These are phyloP conservation scores for Leccinum insolens DNA, from an alignment of 1,284 basidiomycete genomes.

Conservation along the genomic window DNA sequence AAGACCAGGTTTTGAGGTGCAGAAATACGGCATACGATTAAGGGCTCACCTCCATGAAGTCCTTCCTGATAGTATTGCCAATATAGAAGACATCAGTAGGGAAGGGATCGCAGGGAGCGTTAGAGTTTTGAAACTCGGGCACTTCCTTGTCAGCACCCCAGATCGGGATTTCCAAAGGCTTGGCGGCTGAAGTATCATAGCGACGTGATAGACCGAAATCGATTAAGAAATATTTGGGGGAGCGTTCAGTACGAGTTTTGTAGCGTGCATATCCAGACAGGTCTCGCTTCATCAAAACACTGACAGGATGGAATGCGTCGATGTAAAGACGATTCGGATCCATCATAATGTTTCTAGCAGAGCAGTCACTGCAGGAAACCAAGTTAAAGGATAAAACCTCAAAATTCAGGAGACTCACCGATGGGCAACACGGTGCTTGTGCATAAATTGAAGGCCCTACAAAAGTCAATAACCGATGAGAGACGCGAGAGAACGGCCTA, in stretches of 20 bases:
- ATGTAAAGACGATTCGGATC: constrained; percentile 32
- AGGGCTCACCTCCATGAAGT: constrained; percentile 26
- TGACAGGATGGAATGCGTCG: constrained; percentile 28
- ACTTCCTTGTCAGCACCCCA: constrained; percentile 29
- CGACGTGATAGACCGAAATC: constrained; percentile 42
- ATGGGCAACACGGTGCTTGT: constrained; percentile 27
- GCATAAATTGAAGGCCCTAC: constrained; percentile 29
- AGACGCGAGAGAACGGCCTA: constrained; percentile 9
- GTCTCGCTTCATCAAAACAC: constrained; percentile 17
- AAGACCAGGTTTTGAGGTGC: not conserved
- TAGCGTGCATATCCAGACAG: constrained; percentile 21
- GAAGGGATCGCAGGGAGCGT: constrained; percentile 36
- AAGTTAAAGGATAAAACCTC: accelerated
- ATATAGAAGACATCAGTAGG: constrained; percentile 41
- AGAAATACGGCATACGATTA: not conserved
- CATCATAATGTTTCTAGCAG: constrained; percentile 39
- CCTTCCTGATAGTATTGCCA: constrained; percentile 35
- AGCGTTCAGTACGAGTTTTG: constrained; percentile 32
- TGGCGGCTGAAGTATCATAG: constrained; percentile 22
- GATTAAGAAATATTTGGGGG: constrained; percentile 24
- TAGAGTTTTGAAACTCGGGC: constrained; percentile 23
- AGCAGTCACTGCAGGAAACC: constrained; percentile 16
- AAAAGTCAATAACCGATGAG: not conserved
- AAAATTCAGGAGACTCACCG: not conserved
- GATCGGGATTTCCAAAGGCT: constrained; percentile 17